A percentile compares a stretch with the other conserved stretches of the same genome.
These are phyloP conservation scores for Meredithiella fracta DNA, from an alignment of 2,329 filamentous ascomycete species.

Conservation along the genomic window DNA sequence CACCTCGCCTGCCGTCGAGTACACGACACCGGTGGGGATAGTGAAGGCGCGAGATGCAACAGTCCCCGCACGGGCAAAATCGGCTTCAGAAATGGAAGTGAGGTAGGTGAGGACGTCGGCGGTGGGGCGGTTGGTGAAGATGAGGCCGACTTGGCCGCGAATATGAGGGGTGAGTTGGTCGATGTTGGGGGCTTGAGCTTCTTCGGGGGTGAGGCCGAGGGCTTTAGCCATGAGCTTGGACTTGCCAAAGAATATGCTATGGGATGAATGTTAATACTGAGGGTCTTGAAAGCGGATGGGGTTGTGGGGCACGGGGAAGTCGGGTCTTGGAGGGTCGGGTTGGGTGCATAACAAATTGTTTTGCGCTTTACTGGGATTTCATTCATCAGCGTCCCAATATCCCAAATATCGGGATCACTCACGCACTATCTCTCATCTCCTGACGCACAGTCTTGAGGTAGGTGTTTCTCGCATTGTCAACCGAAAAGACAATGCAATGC, in stretches of 20 bases:
- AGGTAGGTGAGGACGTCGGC: conserved; percentile 57
- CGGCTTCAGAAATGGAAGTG: conserved; percentile 51
- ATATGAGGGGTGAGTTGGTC: conserved; percentile 53
- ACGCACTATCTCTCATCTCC: conserved; percentile 74
- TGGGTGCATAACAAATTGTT: no score
- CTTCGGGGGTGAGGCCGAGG: conserved; percentile 60
- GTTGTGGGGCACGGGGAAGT: no score
- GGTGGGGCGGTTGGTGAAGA: conserved; percentile 70
- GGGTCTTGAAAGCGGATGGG: background rate
- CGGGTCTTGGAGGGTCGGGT: no score
- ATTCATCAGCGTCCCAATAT: no score
- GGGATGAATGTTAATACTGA: background rate
- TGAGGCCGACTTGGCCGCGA: conserved; percentile 67
- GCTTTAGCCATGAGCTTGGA: conserved; percentile 98
- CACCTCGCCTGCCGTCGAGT: conserved; percentile 65
- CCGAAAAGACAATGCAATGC: conserved; percentile 81
- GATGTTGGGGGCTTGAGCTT: conserved; percentile 67
- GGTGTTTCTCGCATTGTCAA: conserved; percentile 97
- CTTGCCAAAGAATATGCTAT: conserved; percentile 97
- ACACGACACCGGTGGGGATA: conserved; percentile 69
- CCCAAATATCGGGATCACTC: no score
- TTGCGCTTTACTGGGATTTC: no score
- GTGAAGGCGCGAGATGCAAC: conserved; percentile 57
- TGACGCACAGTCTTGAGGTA: conserved; percentile 81
- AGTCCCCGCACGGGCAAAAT: conserved; percentile 82